Conservation (phyloP, 768 basidiomycete species). For the Lyophyllum shimeji region DNA sequence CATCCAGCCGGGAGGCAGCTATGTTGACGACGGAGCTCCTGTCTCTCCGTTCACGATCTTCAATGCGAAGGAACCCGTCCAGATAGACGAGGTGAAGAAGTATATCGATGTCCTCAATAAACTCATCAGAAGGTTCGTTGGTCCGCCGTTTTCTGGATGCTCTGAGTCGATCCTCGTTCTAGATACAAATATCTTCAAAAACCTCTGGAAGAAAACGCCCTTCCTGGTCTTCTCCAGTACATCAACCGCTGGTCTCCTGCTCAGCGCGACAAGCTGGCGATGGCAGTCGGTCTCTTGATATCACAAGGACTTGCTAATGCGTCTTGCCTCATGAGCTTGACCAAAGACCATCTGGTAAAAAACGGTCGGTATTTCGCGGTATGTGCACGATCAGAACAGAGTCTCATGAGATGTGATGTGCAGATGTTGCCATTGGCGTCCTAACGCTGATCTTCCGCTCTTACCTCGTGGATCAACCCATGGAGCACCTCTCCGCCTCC, state of each 20-base stretch:
- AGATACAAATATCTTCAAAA: slow-evolving; percentile 99
- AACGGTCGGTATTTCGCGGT: slow-evolving; percentile 57
- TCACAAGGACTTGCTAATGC: slow-evolving; percentile 81
- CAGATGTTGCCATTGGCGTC: slow-evolving; percentile 78
- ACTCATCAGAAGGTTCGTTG: slow-evolving; percentile 81
- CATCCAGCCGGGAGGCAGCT: slow-evolving; percentile 92
- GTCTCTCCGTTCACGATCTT: slow-evolving; percentile 87
- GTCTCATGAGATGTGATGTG: slow-evolving; percentile 3
- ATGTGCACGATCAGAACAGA: background rate
- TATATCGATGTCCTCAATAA: slow-evolving; percentile 95
- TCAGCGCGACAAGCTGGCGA: slow-evolving; percentile 81
- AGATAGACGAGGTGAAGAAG: slow-evolving; percentile 86
- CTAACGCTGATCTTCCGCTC: slow-evolving; percentile 79
- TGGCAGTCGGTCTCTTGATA: slow-evolving; percentile 79
- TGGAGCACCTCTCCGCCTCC: slow-evolving; percentile 85
- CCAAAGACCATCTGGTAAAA: slow-evolving; percentile 94
- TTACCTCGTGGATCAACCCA: slow-evolving; percentile 78
- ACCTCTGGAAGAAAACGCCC: slow-evolving; percentile 83
- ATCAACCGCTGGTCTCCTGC: slow-evolving; percentile 78
- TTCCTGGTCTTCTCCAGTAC: slow-evolving; percentile 86
- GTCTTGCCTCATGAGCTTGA: slow-evolving; percentile 75
- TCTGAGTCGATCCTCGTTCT: slow-evolving; percentile 12
- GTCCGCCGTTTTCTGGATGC: slow-evolving; percentile 1
- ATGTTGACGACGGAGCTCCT: slow-evolving; percentile 84
- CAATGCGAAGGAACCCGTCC: slow-evolving; percentile 74